Evolutionary conservation across 306 rosid genomes (phyloP).

Genomic region (Lupinus albus): DNA sequence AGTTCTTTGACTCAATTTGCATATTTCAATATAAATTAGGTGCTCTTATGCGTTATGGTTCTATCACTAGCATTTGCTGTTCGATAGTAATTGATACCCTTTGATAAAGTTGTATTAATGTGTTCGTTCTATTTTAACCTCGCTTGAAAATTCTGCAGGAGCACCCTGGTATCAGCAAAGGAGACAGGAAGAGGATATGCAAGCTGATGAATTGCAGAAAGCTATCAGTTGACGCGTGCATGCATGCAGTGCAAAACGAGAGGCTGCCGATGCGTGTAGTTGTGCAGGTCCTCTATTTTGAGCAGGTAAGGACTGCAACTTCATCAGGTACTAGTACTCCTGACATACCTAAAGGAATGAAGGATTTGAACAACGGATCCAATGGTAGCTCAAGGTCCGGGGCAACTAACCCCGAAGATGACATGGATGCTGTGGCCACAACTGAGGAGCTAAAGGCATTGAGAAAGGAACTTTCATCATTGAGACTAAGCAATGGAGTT

Average conservation of each 20-base stretch:
- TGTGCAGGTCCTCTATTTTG: conserved; percentile 92
- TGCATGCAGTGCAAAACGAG: conserved; percentile 96
- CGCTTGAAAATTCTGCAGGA: conserved; percentile 50
- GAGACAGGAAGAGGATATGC: conserved; percentile 88
- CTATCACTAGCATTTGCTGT: not conserved
- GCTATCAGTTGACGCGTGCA: conserved; percentile 84
- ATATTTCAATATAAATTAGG: conserved; percentile 12
- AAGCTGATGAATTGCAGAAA: conserved; percentile 91
- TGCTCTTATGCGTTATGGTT: conserved; percentile 14
- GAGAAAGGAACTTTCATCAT: conserved; percentile 79
- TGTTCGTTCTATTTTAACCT: not conserved
- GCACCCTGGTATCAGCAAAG: conserved; percentile 82
- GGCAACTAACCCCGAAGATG: conserved; percentile 81
- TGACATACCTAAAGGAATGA: conserved; percentile 73
- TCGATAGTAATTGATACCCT: conserved; percentile 5
- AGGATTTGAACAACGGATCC: conserved; percentile 68
- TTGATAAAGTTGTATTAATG: conserved; percentile 1
- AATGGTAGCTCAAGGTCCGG: conserved; percentile 88
- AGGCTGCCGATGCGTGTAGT: conserved; percentile 90
- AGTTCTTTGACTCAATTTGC: conserved; percentile 18
- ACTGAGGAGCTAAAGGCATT: conserved; percentile 87
- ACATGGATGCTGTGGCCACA: conserved; percentile 68
- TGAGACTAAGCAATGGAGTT: conserved; percentile 66
- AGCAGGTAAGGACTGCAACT: conserved; percentile 73
- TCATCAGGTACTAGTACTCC: conserved; percentile 94